These are phyloP conservation scores for Xylaria castorea DNA, from an alignment of 495 filamentous ascomycete genomes.

Conservation along the genomic window DNA sequence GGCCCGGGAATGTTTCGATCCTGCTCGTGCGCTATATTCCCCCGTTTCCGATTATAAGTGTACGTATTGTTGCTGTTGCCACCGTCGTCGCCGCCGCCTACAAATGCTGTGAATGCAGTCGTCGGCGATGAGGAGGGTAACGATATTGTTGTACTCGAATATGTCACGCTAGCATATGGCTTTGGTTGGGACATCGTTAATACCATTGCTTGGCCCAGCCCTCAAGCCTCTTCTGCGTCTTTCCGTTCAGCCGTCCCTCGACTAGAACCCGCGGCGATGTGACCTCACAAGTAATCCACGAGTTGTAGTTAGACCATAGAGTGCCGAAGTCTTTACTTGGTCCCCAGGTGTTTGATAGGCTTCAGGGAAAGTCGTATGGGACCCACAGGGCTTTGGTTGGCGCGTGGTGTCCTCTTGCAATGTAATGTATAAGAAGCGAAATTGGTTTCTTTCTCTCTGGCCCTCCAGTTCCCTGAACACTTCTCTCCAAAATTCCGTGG, in stretches of 20 bases:
- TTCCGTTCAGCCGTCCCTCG: conserved; percentile 10
- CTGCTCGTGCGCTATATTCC: conserved; percentile 2
- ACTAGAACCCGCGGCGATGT: neutral
- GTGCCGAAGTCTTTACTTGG: neutral
- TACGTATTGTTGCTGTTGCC: conserved; percentile 1
- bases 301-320: neutral
- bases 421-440: neutral
- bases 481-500: neutral
- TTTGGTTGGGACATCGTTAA: conserved; percentile 18
- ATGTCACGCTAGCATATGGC: neutral
- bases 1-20: neutral
- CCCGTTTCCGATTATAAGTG: conserved; percentile 16
- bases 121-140: conserved; percentile 4
- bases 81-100: conserved; percentile 5
- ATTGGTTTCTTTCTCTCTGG: conserved; percentile 18
- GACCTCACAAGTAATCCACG: conserved; percentile 4
- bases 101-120: conserved; percentile 5
- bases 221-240: neutral
- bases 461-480: neutral
- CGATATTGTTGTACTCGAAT: conserved; percentile 11
- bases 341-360: conserved; percentile 12
- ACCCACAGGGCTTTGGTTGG: neutral
- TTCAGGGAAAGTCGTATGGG: neutral
- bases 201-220: neutral
- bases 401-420: neutral